A percentile compares a stretch with the other conserved stretches of the same genome.
Evolutionary conservation across 495 filamentous ascomycete genomes (phyloP).

Genomic region (Xylaria nigripes): DNA sequence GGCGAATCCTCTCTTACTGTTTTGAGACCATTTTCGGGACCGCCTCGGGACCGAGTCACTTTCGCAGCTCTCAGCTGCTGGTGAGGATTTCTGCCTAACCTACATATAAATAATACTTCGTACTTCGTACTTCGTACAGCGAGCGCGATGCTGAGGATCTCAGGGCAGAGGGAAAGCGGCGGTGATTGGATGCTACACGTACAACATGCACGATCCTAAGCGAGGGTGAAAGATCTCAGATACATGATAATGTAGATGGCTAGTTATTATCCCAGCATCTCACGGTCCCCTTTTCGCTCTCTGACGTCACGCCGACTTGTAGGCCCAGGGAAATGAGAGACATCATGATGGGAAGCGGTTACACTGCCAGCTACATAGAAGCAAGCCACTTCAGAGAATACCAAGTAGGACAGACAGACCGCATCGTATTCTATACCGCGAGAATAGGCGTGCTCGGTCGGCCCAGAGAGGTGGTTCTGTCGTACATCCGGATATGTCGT

Average conservation of each 20-base stretch:
- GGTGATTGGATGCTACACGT: not conserved
- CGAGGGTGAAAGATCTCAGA: not conserved
- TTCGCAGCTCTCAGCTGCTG: too few relatives aligned
- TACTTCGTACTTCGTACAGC: not conserved
- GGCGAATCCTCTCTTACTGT: too few relatives aligned
- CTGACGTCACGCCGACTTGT: not conserved
- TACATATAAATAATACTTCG: too few relatives aligned
- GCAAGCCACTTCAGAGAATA: slow-evolving; percentile 1
- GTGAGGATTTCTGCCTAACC: too few relatives aligned
- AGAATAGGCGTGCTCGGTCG: not conserved
- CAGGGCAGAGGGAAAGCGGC: not conserved
- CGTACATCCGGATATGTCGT: slow-evolving; percentile 1
- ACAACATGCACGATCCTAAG: not conserved
- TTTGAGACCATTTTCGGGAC: not conserved
- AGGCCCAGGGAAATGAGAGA: not conserved
- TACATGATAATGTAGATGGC: not conserved
- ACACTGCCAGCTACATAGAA: not conserved
- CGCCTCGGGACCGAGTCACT: slow-evolving; percentile 12
- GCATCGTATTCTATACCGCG: not conserved
- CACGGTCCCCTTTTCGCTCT: not conserved
- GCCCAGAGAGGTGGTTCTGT: slow-evolving; percentile 7
- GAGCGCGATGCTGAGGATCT: not conserved
- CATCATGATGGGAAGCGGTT: not conserved
- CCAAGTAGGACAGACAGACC: not conserved
- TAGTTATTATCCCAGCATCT: too few relatives aligned